phyloP scores from a whole-genome alignment of 331 rosid species.

The Saraca asoca region DNA sequence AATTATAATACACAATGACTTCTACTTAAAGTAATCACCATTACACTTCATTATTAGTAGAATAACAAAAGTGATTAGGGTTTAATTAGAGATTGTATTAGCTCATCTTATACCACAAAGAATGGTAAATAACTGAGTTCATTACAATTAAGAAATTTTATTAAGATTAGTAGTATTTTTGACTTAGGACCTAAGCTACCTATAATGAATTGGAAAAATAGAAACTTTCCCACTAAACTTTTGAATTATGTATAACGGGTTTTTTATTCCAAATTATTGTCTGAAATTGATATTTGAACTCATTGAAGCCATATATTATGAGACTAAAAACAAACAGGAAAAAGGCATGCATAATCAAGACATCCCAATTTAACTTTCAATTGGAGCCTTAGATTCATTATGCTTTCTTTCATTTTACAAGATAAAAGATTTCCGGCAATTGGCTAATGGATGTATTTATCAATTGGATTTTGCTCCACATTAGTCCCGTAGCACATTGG shows the following conservation, averaged over 20 bases:
- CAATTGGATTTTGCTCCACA: too few relatives aligned
- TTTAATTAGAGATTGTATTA: too few relatives aligned
- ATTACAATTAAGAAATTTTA: too few relatives aligned
- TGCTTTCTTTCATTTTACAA: too few relatives aligned
- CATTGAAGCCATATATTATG: slow-evolving; percentile 31
- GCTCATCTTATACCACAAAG: too few relatives aligned
- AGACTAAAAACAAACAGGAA: too few relatives aligned
- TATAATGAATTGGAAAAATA: neutral
- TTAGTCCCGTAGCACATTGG: too few relatives aligned
- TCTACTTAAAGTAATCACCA: slow-evolving; percentile 41
- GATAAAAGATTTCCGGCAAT: neutral
- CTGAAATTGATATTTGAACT: slow-evolving; percentile 38
- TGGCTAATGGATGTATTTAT: neutral
- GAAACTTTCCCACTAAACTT: slow-evolving; percentile 5
- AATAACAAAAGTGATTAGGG: too few relatives aligned
- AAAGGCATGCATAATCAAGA: neutral
- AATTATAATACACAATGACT: slow-evolving; percentile 41
- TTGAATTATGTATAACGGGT: neutral
- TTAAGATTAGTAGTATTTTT: neutral
- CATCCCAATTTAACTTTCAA: slow-evolving; percentile 37
- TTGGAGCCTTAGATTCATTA: slow-evolving; percentile 20
- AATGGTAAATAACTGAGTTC: too few relatives aligned
- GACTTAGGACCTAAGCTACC: neutral
- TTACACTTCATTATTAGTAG: too few relatives aligned
- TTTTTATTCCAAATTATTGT: slow-evolving; percentile 18